Evolutionary conservation across 1,284 basidiomycete genomes (phyloP), one percentile per base, ranked within the genome.

Genomic region (Amylostereum chailletii): DNA sequence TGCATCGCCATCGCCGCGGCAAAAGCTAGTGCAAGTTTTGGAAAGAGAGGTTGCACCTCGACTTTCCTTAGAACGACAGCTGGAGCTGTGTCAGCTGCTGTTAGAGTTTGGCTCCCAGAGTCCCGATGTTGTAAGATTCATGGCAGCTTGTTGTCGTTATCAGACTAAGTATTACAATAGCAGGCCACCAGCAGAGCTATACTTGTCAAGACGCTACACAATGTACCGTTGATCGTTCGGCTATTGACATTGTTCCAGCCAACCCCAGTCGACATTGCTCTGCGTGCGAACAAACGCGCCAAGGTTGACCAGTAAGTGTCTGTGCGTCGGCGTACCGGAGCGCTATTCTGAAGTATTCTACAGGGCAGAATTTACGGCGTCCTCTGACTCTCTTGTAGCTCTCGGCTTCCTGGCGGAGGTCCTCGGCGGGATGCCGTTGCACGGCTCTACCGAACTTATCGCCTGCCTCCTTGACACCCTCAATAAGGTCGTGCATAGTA

Each of bases 381-480:
- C 19, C 42, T 2, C 46, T 9, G 44, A 52, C n/a, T 31, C 34
- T 4, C 38, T 46, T 27, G 40, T 4, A 7, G n/a, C 44, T n/a
- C 44, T 90, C 44, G 74, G 67, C n/a, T 66, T 79, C 44, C 68
- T 95, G 33, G 74, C 83, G 3, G 94, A 95, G 62, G 75, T 89
- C 19, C 67, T 92, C 6, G 77, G 76, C 39, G 75, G 82, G 31
- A 74, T 75, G 47, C 63, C 76, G 8, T 67, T 93, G 31, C 77
- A 83, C 0, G 83, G 80, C 26, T 85, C 86, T 8, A 68, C 84
- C 33, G 79, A 86, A 36, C 73, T 96, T 34, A 71, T 94, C 31
- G 78, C 84, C 0, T 74, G 73, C 46, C 71, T 95, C 5, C 72
- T 96, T 48, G 86, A 92, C 47, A 81, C 83, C 1, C 71, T 96